Conservation (phyloP, 495 filamentous ascomycete genomes). For the Parathielavia hyrcaniae region DNA sequence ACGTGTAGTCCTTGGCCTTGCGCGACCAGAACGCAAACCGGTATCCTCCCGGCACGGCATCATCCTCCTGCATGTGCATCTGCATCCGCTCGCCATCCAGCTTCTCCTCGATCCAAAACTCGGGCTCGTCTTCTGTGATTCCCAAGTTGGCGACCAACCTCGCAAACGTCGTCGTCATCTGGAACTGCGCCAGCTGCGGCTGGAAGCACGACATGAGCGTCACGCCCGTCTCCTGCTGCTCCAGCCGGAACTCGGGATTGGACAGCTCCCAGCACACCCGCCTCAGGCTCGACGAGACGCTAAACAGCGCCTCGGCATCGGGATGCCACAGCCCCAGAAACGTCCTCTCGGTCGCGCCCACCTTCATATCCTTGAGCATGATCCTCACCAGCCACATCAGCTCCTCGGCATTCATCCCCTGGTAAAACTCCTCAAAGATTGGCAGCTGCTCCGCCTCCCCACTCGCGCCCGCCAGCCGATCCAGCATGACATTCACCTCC, state of each 20-base stretch:
- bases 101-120: conserved; percentile 98
- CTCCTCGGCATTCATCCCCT: conserved; percentile 87
- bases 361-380: conserved; percentile 92
- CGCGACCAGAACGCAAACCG: conserved; percentile 88
- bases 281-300: conserved; percentile 80
- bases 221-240: conserved; percentile 68
- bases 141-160: conserved; percentile 71
- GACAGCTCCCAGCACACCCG: conserved; percentile 93
- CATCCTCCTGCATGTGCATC: conserved; percentile 80
- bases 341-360: conserved; percentile 93
- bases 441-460: conserved; percentile 77
- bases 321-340: conserved; percentile 90
- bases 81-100: conserved; percentile 97
- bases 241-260: conserved; percentile 67
- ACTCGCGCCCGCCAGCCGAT: conserved; percentile 64
- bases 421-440: conserved; percentile 78
- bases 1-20: conserved; percentile 95
- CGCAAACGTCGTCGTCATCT: conserved; percentile 74
- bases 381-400: conserved; percentile 92
- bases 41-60: conserved; percentile 58
- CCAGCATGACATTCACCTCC: conserved; percentile 83
- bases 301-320: conserved; percentile 84
- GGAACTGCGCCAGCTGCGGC: conserved; percentile 92
- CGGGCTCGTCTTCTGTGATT: conserved; percentile 58
- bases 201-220: conserved; percentile 93